Percentiles rank a stretch among this genome's conserved stretches.
These are phyloP conservation scores for Diaporthe citrichinensis DNA, from an alignment of 2,329 filamentous ascomycete genomes.

Conservation along the genomic window DNA sequence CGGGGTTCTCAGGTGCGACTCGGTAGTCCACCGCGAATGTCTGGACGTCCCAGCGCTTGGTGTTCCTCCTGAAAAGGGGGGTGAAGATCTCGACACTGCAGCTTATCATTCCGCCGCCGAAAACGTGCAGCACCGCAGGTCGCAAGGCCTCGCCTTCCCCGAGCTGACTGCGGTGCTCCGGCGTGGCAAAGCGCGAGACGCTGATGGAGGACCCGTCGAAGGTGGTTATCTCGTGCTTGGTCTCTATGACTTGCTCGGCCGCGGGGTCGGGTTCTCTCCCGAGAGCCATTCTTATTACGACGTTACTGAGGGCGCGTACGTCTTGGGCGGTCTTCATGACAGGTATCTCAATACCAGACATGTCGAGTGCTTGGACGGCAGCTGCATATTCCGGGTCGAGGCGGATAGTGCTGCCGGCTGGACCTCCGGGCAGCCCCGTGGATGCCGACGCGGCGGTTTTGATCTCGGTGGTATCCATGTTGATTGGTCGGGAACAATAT, in stretches of 20 bases:
- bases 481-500: neutral
- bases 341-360: neutral
- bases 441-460: neutral
- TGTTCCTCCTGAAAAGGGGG: neutral
- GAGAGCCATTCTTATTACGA: neutral
- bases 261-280: neutral
- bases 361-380: constrained; percentile 1
- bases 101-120: constrained; percentile 38
- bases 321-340: constrained; percentile 26
- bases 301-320: neutral
- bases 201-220: constrained; percentile 30
- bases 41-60: constrained; percentile 15
- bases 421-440: neutral
- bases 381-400: constrained; percentile 21
- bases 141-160: neutral
- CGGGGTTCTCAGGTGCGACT: constrained; percentile 60
- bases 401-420: neutral
- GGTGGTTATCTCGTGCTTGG: constrained; percentile 23
- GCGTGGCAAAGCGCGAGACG: constrained; percentile 16
- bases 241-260: constrained; percentile 19
- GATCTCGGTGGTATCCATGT: neutral
- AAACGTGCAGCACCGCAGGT: constrained; percentile 29
- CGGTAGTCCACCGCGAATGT: constrained; percentile 59
- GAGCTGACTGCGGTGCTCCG: neutral
- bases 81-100: constrained; percentile 34